These are phyloP conservation scores for Lagerstroemia speciosa DNA, from an alignment of 345 rosid genomes.

Conservation along the genomic window DNA sequence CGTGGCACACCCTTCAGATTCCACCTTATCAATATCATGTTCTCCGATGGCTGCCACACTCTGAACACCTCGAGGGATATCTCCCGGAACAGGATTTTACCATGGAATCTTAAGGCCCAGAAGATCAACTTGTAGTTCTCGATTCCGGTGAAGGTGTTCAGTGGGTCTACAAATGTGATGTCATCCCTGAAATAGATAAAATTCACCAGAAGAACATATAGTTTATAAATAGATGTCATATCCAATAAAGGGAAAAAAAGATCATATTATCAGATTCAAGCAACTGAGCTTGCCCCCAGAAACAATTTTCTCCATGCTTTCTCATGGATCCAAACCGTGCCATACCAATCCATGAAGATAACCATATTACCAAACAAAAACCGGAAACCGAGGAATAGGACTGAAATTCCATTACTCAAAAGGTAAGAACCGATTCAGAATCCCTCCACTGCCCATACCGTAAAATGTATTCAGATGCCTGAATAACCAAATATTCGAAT, in stretches of 20 bases:
- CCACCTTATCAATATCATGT: conserved; percentile 88
- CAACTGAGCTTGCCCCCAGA: neutral
- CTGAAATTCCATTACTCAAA: neutral
- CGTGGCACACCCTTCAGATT: conserved; percentile 77
- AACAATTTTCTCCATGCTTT: neutral
- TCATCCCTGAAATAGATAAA: conserved; percentile 55
- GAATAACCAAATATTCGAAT: neutral
- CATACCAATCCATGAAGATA: neutral
- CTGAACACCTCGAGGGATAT: conserved; percentile 72
- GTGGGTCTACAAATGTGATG: conserved; percentile 64
- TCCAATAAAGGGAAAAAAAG: neutral
- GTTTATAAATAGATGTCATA: neutral
- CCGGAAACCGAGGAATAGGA: neutral
- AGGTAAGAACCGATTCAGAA: neutral
- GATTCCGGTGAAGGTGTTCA: conserved; percentile 76
- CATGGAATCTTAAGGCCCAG: conserved; percentile 89
- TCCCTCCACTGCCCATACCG: neutral
- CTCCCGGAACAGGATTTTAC: conserved; percentile 70
- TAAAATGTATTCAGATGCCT: neutral
- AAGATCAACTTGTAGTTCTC: conserved; percentile 74
- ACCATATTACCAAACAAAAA: neutral
- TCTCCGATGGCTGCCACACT: conserved; percentile 97
- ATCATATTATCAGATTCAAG: neutral
- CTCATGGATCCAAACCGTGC: neutral
- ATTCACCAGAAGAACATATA: conserved; percentile 1